Evolutionary conservation across 1,139 yeast species (phyloP).

Genomic region (Kluyveromyces sp.): DNA sequence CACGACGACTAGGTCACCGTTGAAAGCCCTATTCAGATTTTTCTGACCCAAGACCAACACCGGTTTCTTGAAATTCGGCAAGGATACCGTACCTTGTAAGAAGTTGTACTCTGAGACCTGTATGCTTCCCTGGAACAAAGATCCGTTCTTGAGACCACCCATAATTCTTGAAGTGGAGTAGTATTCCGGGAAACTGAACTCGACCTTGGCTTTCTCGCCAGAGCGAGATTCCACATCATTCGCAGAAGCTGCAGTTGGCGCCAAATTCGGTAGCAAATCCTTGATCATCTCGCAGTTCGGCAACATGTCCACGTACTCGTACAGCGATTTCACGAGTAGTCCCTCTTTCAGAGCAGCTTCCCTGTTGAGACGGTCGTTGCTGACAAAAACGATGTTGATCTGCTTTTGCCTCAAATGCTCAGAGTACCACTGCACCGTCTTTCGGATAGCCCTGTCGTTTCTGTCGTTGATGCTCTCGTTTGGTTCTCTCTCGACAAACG

Average conservation of each 20-base stretch:
- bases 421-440: constrained; percentile 64
- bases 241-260: constrained; percentile 25
- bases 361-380: constrained; percentile 71
- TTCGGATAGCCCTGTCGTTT: constrained; percentile 86
- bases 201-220: constrained; percentile 33
- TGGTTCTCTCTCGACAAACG: constrained; percentile 54
- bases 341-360: constrained; percentile 50
- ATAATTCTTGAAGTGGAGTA: constrained; percentile 73
- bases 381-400: constrained; percentile 55
- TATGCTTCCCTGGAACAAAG: constrained; percentile 78
- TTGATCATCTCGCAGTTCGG: constrained; percentile 71
- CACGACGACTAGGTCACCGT: constrained; percentile 86
- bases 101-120: constrained; percentile 80
- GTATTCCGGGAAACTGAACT: constrained; percentile 66
- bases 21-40: constrained; percentile 81
- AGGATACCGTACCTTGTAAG: constrained; percentile 76
- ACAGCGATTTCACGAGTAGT: constrained; percentile 48
- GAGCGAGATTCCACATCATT: constrained; percentile 13
- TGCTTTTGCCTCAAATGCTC: constrained; percentile 48
- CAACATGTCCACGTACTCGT: constrained; percentile 61
- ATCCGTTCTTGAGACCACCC: constrained; percentile 87
- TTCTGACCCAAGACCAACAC: constrained; percentile 75
- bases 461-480: constrained; percentile 82
- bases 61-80: constrained; percentile 73
- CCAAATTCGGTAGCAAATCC: constrained; percentile 68